A percentile compares a stretch with the other conserved stretches of the same genome.
phyloP scores from a whole-genome alignment of 2,329 filamentous ascomycete genomes.

The Epichloe coenophiala region DNA sequence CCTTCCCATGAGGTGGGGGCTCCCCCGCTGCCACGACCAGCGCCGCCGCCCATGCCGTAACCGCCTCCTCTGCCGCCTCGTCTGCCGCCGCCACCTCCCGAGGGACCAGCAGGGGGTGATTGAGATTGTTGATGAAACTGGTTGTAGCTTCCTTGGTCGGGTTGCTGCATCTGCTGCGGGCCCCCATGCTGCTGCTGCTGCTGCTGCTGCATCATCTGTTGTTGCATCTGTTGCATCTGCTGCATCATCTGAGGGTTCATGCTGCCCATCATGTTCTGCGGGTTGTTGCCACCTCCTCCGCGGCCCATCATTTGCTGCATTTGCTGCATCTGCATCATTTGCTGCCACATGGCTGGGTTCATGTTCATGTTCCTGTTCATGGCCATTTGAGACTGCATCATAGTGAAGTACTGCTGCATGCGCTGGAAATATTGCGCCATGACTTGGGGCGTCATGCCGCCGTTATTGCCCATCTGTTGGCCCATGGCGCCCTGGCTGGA shows the following conservation, averaged over 20 bases:
- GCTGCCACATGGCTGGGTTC: constrained; percentile 66
- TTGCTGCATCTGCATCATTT: constrained; percentile 66
- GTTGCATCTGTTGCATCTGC: constrained; percentile 37
- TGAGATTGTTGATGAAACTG: constrained; percentile 33
- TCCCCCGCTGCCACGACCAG: constrained; percentile 33
- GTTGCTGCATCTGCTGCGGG: constrained; percentile 11
- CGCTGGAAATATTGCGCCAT: constrained; percentile 98
- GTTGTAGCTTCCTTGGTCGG: background rate
- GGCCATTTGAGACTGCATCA: constrained; percentile 89
- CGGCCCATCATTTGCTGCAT: constrained; percentile 44
- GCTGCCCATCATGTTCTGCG: constrained; percentile 26
- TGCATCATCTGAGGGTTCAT: constrained; percentile 44
- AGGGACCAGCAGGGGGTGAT: constrained; percentile 15
- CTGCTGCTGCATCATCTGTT: constrained; percentile 31
- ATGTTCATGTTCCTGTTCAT: constrained; percentile 63
- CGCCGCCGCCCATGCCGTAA: constrained; percentile 19
- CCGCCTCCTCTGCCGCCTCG: constrained; percentile 10
- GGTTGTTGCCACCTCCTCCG: constrained; percentile 21
- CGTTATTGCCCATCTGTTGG: constrained; percentile 28
- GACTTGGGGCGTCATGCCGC: constrained; percentile 83
- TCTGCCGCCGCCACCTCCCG: constrained; percentile 12
- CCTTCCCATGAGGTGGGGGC: constrained; percentile 88
- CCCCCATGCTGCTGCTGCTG: constrained; percentile 20
- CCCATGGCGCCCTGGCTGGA: constrained; percentile 19
- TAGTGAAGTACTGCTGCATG: constrained; percentile 93